phyloP scores from a whole-genome alignment of 352 stramenopile genomes.

The Phytopythium cucurbitacearum region DNA sequence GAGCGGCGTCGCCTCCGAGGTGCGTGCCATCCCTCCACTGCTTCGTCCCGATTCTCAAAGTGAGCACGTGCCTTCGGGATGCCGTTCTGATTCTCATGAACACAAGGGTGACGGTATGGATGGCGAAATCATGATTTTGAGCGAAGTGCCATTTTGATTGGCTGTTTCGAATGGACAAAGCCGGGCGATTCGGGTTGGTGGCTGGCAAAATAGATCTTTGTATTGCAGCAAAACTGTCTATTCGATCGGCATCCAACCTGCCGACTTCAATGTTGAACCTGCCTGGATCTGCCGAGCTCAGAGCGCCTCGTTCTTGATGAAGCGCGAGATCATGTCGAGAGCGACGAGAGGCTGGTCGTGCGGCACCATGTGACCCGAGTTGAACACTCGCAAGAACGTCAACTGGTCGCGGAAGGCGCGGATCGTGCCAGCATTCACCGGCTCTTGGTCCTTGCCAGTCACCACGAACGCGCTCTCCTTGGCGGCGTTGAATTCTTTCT shows the following conservation, averaged over 20 bases:
- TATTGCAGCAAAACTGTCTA: too few relatives aligned
- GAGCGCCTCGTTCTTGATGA: slow-evolving; percentile 40
- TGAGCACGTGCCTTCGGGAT: not conserved
- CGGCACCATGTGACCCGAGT: slow-evolving; percentile 49
- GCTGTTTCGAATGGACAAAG: too few relatives aligned
- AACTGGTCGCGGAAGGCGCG: slow-evolving; percentile 25
- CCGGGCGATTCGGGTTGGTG: too few relatives aligned
- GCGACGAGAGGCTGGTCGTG: slow-evolving; percentile 36
- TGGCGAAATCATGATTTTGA: too few relatives aligned
- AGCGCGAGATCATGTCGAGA: slow-evolving; percentile 52
- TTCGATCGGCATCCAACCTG: too few relatives aligned
- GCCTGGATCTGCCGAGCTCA: slow-evolving; percentile 3
- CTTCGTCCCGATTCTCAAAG: not conserved
- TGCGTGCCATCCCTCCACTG: slow-evolving; percentile 8
- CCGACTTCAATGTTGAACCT: not conserved
- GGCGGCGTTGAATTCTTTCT: slow-evolving; percentile 17
- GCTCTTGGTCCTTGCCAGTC: not conserved
- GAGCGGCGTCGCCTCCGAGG: slow-evolving; percentile 30
- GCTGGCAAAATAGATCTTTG: too few relatives aligned
- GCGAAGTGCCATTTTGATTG: too few relatives aligned
- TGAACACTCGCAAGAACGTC: slow-evolving; percentile 46
- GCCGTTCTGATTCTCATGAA: too few relatives aligned
- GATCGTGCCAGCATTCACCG: slow-evolving; percentile 13
- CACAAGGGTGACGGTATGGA: too few relatives aligned
- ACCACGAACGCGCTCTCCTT: slow-evolving; percentile 9